phyloP scores from a whole-genome alignment of 2,329 filamentous ascomycete species.

The Colletotrichum lupini region DNA sequence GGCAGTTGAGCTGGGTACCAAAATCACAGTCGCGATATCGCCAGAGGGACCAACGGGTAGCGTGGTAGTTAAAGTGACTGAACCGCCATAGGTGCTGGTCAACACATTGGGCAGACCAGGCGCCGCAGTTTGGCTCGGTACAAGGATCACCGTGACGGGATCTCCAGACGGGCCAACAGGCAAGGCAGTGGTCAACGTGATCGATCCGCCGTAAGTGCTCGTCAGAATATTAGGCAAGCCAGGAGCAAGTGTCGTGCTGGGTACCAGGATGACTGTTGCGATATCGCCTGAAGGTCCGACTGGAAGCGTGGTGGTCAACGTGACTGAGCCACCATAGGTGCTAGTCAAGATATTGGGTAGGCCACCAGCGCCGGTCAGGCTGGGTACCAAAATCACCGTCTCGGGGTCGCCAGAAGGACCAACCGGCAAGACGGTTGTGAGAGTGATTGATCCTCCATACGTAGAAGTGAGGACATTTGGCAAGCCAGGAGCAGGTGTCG shows the following conservation, averaged over 20 bases:
- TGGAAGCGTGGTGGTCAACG: background rate
- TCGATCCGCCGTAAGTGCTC: background rate
- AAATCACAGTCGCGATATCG: background rate
- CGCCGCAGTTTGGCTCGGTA: background rate
- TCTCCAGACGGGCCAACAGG: background rate
- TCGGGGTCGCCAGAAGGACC: background rate
- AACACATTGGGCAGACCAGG: background rate
- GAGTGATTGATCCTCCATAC: background rate
- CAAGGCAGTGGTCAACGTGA: background rate
- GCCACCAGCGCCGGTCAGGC: background rate
- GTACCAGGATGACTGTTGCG: background rate
- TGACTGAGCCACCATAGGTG: constrained; percentile 17
- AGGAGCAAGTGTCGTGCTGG: background rate
- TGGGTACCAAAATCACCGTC: constrained; percentile 2
- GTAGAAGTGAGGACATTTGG: background rate
- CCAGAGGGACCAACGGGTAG: background rate
- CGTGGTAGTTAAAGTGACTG: background rate
- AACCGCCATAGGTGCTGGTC: constrained; percentile 3
- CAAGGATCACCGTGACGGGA: background rate
- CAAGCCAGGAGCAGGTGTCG: background rate
- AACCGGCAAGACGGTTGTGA: background rate
- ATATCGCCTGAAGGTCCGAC: background rate
- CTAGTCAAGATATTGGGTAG: constrained; percentile 9
- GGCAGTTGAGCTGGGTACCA: background rate
- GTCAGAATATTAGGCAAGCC: background rate